Conservation (phyloP, 2,329 filamentous ascomycete genomes). For the Lachnellula occidentalis region DNA sequence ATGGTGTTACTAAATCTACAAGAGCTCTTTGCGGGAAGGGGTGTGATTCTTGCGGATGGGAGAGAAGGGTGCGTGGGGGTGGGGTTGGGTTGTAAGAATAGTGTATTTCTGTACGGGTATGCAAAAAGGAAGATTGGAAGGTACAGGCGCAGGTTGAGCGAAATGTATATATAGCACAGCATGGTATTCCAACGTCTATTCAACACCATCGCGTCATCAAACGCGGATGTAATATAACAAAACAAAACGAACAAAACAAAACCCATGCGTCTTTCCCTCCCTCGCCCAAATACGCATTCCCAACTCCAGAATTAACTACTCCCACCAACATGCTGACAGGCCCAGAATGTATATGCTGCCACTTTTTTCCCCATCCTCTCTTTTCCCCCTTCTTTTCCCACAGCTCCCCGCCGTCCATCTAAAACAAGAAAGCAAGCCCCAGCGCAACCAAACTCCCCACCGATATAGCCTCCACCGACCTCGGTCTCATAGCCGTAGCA, state of each 20-base stretch:
- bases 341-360: background rate
- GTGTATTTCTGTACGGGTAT: background rate
- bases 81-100: constrained; percentile 5
- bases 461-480: background rate
- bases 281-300: background rate
- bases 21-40: constrained; percentile 26
- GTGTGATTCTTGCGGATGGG: constrained; percentile 16
- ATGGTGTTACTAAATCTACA: background rate
- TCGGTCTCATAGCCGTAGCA: background rate
- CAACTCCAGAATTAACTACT: no score
- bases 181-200: background rate
- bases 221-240: constrained; percentile 4
- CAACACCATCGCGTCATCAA: constrained; percentile 3
- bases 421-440: background rate
- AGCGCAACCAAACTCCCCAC: background rate
- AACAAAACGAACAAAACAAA: background rate
- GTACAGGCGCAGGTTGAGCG: background rate
- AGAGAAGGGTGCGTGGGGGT: no score
- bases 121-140: no score
- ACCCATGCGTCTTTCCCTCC: background rate
- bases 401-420: no score
- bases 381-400: background rate
- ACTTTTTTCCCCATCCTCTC: background rate
- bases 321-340: background rate
- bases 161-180: background rate